phyloP scores from a whole-genome alignment of 164 flowering plant species.

The Macadamia tetraphylla region DNA sequence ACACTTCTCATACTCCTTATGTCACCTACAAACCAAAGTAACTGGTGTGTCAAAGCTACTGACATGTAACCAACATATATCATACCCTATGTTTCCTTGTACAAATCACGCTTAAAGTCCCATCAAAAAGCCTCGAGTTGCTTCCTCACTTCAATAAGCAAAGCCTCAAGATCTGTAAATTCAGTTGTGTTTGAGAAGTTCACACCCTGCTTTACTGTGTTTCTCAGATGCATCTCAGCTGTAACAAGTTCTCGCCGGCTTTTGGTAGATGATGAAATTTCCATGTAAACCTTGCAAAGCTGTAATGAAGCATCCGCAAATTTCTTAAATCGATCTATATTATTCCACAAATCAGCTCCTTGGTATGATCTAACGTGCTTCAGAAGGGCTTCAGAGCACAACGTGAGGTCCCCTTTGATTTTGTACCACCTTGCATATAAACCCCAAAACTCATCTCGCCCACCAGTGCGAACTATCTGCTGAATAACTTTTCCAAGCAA shows the following conservation, averaged over 20 bases:
- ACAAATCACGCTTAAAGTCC: too few species aligned
- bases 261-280: slow-evolving; percentile 47
- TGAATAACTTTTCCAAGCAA: slow-evolving; percentile 67
- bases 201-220: slow-evolving; percentile 51
- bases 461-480: slow-evolving; percentile 60
- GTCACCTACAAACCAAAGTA: too few species aligned
- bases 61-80: too few species aligned
- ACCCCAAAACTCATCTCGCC: slow-evolving; percentile 73
- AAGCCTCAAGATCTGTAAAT: too few species aligned
- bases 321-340: slow-evolving; percentile 59
- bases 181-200: too few species aligned
- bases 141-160: too few species aligned
- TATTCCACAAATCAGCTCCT: slow-evolving; percentile 90
- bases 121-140: too few species aligned
- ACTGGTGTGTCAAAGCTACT: too few species aligned
- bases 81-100: too few species aligned
- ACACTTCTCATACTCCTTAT: too few species aligned
- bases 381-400: slow-evolving; percentile 87
- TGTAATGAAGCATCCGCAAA: slow-evolving; percentile 78
- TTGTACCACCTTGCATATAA: slow-evolving; percentile 91
- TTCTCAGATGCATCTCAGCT: slow-evolving; percentile 81
- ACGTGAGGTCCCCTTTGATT: slow-evolving; percentile 71
- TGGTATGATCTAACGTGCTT: slow-evolving; percentile 93
- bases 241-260: slow-evolving; percentile 52
- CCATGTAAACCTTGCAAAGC: slow-evolving; percentile 70